Base-by-base conservation (phyloP, 805 yeast genomes). In the Wickerhamomyces strasburgensis region DNA sequence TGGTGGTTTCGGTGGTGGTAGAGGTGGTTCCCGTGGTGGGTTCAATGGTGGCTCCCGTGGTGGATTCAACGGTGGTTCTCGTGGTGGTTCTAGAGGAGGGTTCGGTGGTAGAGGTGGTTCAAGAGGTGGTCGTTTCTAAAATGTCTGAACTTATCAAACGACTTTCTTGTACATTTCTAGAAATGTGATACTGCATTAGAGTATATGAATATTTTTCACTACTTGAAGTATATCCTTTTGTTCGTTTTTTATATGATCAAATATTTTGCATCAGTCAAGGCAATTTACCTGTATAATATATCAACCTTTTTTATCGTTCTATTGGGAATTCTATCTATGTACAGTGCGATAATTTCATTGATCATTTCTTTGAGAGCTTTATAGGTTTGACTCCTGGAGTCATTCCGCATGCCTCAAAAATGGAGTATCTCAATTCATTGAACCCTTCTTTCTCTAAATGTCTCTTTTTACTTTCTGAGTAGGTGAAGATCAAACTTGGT, bases 1-100 rank as follows among this genome's bases (percentile, higher is more conserved):
- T 15, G 49, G 67, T 38, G 55, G 64, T 19, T 46, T 44, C 28
- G 54, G 50, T 23, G 48, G 41, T 34, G 25, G 33, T 29, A 19
- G 42, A 19, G 47, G 49, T 27, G 53, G 53, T 34, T 37, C 36
- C 11, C 17, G 46, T 17, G 46, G 77, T 53, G 69, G 73, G 27
- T 70, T 73, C 40, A 76, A 78, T 41, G 73, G 74, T n/a, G n/a
- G n/a, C n/a, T n/a, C n/a, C 25, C 72, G 75, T 26, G 67, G 73
- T 37, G 65, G 70, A 15, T 63, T 63, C 37, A 65, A 68, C 35
- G 69, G 73, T 29, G 67, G 72, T 35, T 66, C 69, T 29, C 23
- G 33, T 31, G 61, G 64, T 38, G 63, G 50, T 27, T 21, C 40
- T 11, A 35, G 48, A 29, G 51, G 50, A 32, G 49, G 47, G 7